These are phyloP conservation scores for Rachicladosporium sp. DNA, from an alignment of 2,329 filamentous ascomycete species.

Conservation along the genomic window DNA sequence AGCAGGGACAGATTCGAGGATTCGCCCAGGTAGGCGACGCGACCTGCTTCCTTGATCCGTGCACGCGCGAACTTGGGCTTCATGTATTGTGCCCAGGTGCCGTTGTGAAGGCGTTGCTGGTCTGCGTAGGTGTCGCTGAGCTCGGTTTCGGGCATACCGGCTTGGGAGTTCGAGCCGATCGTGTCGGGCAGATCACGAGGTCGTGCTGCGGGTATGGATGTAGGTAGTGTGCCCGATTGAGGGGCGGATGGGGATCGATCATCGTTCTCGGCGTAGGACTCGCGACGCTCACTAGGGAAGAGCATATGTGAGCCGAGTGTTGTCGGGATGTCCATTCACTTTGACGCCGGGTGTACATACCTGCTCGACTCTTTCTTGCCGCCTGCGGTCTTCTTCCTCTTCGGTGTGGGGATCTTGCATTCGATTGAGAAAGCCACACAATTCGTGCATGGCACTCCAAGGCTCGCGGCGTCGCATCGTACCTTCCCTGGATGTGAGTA, in stretches of 20 bases:
- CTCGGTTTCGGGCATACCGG: conserved; percentile 65
- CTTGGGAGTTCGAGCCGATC: conserved; percentile 19
- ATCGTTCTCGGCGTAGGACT: conserved; percentile 1
- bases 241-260: conserved; percentile 24
- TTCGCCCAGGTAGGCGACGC: conserved; percentile 87
- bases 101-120: conserved; percentile 63
- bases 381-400: conserved; percentile 69
- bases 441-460: conserved; percentile 95
- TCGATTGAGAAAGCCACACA: conserved; percentile 97
- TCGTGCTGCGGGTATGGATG: conserved; percentile 2
- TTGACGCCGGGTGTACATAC: conserved; percentile 32
- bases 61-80: conserved; percentile 93
- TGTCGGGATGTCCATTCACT: too few relatives aligned
- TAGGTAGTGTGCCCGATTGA: not conserved
- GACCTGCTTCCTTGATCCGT: conserved; percentile 87
- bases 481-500: conserved; percentile 46
- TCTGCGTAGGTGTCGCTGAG: conserved; percentile 69
- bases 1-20: conserved; percentile 93
- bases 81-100: conserved; percentile 79
- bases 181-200: conserved; percentile 11
- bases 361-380: conserved; percentile 52
- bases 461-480: conserved; percentile 89
- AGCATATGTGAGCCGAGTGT: not conserved
- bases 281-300: conserved; percentile 3
- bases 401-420: conserved; percentile 89